Percentiles rank a stretch among this genome's conserved stretches.
phyloP scores from a whole-genome alignment of 2,329 filamentous ascomycete species.

The Cladosporium colombiae region DNA sequence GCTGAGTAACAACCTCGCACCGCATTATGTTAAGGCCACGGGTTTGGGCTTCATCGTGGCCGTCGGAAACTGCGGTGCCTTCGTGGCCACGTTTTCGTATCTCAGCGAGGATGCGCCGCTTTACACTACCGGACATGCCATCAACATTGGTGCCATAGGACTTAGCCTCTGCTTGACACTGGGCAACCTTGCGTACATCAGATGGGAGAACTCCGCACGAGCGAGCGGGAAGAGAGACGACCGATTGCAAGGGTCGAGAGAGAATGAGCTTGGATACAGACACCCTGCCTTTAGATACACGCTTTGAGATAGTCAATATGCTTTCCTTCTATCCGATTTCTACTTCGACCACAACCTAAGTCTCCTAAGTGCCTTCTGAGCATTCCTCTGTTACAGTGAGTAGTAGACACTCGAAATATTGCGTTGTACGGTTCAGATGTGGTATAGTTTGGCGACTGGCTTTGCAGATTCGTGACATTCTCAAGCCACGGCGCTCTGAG shows the following conservation, averaged over 20 bases:
- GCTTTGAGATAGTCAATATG: too few species aligned
- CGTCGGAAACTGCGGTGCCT: slow-evolving; percentile 46
- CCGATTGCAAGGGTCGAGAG: slow-evolving; percentile 36
- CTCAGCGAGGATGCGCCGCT: slow-evolving; percentile 45
- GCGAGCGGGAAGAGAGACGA: slow-evolving; percentile 42
- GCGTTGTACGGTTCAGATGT: background rate
- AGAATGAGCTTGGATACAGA: slow-evolving; percentile 41
- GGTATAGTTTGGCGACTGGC: background rate
- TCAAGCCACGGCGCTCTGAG: background rate
- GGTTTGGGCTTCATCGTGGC: slow-evolving; percentile 46
- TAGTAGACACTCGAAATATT: background rate
- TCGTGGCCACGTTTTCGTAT: slow-evolving; percentile 50
- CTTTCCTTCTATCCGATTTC: too few species aligned
- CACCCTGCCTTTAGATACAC: slow-evolving; percentile 48
- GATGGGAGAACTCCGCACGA: slow-evolving; percentile 46
- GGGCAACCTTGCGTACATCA: slow-evolving; percentile 42
- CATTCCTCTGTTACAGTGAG: background rate
- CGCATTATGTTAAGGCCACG: slow-evolving; percentile 47
- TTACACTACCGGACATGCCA: slow-evolving; percentile 45
- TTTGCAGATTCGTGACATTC: background rate
- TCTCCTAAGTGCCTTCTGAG: background rate
- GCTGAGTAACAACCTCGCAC: slow-evolving; percentile 48
- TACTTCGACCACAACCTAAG: too few species aligned
- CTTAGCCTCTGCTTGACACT: slow-evolving; percentile 38
- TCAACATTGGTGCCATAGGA: slow-evolving; percentile 44